Evolutionary conservation across 2,329 filamentous ascomycete species (phyloP).

Genomic region (Fusarium brevicatenulatum): DNA sequence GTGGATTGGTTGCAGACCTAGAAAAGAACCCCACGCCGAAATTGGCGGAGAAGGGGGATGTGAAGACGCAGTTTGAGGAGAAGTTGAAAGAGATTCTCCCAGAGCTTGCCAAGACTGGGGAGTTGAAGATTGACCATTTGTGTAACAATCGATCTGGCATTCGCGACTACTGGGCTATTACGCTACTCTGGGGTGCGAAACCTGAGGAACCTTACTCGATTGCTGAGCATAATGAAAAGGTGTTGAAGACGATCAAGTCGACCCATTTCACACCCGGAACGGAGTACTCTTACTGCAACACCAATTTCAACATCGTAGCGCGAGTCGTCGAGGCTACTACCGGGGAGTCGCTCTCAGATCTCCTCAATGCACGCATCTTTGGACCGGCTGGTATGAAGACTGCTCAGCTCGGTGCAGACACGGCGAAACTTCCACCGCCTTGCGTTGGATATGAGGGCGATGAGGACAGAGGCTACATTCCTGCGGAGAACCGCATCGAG

Average conservation of each 20-base stretch:
- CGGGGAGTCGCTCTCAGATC: conserved; percentile 7
- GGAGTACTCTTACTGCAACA: conserved; percentile 33
- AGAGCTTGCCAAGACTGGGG: conserved; percentile 6
- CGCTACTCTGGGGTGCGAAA: conserved; percentile 25
- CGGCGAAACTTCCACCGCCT: conserved; percentile 15
- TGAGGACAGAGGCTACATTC: conserved; percentile 16
- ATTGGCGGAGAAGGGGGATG: conserved; percentile 13
- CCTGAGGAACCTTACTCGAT: conserved; percentile 26
- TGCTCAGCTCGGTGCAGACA: conserved; percentile 19
- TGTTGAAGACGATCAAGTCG: conserved; percentile 18
- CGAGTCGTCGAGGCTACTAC: conserved; percentile 21
- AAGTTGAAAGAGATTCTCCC: conserved; percentile 20
- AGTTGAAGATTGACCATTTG: conserved; percentile 16
- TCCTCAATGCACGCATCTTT: conserved; percentile 26
- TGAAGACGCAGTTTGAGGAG: conserved; percentile 16
- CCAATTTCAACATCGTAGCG: conserved; percentile 30
- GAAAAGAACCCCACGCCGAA: conserved; percentile 17
- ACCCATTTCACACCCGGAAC: conserved; percentile 22
- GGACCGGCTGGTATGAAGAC: conserved; percentile 27
- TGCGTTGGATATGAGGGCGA: conserved; percentile 29
- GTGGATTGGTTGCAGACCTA: conserved; percentile 24
- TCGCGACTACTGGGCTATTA: conserved; percentile 32
- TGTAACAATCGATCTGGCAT: conserved; percentile 32
- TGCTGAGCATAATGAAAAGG: conserved; percentile 12
- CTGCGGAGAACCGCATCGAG: conserved; percentile 24